Conservation (phyloP, 768 basidiomycete genomes). For the Podaxis sp. region DNA sequence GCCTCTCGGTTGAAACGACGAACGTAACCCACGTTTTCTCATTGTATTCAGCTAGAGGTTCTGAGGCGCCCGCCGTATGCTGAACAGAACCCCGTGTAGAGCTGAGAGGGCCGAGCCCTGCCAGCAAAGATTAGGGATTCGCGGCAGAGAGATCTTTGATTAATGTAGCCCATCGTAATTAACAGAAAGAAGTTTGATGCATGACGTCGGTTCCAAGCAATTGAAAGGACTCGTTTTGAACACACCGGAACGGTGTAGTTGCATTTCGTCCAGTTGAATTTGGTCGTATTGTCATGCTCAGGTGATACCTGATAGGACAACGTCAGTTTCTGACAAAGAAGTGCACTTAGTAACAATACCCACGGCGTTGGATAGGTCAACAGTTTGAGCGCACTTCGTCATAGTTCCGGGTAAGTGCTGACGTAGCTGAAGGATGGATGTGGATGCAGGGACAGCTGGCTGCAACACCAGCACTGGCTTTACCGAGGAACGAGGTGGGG, state of each 20-base stretch:
- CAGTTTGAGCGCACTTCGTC: neutral
- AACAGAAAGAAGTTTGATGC: neutral
- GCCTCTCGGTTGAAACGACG: neutral
- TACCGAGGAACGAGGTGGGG: slow-evolving; percentile 3
- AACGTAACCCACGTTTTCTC: neutral
- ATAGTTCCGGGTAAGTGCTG: slow-evolving; percentile 8
- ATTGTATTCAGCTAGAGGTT: neutral
- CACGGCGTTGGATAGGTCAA: neutral
- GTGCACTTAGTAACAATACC: neutral
- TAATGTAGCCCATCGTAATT: neutral
- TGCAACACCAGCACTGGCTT: neutral
- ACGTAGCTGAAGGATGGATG: neutral
- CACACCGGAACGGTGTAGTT: neutral
- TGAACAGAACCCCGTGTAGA: neutral
- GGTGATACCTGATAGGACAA: neutral
- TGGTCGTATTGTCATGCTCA: neutral
- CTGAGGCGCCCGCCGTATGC: neutral
- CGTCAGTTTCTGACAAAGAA: neutral
- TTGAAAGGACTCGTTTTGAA: neutral
- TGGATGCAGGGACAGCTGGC: neutral
- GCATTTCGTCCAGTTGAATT: neutral
- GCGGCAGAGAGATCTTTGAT: neutral
- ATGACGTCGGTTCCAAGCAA: neutral
- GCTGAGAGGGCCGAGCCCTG: neutral
- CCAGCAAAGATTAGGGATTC: neutral